Percentiles rank a stretch among this genome's conserved stretches.
These are phyloP conservation scores for Alternaria hordeiaustralica DNA, from an alignment of 2,329 filamentous ascomycete species.

Conservation along the genomic window DNA sequence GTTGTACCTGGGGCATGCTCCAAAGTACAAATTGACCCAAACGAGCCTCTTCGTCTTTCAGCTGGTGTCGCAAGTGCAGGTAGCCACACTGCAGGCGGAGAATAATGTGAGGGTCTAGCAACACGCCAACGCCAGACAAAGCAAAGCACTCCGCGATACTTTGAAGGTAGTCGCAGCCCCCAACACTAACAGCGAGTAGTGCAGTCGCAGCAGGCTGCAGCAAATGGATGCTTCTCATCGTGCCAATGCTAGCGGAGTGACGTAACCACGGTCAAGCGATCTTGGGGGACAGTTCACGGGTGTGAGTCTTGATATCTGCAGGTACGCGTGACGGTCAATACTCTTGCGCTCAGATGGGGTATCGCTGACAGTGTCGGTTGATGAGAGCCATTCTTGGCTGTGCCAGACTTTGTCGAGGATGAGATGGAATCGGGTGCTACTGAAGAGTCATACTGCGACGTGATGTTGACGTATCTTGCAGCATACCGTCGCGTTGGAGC, in stretches of 20 bases:
- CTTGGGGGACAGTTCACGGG: neutral
- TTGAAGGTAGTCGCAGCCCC: neutral
- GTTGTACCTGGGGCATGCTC: neutral
- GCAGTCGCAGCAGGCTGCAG: neutral
- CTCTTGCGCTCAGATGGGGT: neutral
- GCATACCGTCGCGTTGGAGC: neutral
- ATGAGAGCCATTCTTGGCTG: neutral
- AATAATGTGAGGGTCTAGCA: neutral
- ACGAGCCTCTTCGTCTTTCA: neutral
- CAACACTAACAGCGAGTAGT: neutral
- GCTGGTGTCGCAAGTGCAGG: neutral
- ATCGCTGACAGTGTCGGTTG: neutral
- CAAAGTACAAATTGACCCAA: neutral
- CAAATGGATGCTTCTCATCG: neutral
- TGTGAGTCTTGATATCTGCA: neutral
- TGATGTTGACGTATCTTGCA: neutral
- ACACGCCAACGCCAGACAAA: neutral
- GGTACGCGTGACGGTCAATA: neutral
- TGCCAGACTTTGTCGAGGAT: neutral
- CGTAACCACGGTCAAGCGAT: neutral
- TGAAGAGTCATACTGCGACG: neutral
- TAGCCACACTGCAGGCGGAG: neutral
- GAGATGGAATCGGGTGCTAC: neutral
- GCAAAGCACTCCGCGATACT: neutral
- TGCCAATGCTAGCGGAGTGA: neutral